Percentiles rank a stretch among this genome's conserved stretches.
Conservation (phyloP, 805 yeast species). For the Candida nanaspora region DNA sequence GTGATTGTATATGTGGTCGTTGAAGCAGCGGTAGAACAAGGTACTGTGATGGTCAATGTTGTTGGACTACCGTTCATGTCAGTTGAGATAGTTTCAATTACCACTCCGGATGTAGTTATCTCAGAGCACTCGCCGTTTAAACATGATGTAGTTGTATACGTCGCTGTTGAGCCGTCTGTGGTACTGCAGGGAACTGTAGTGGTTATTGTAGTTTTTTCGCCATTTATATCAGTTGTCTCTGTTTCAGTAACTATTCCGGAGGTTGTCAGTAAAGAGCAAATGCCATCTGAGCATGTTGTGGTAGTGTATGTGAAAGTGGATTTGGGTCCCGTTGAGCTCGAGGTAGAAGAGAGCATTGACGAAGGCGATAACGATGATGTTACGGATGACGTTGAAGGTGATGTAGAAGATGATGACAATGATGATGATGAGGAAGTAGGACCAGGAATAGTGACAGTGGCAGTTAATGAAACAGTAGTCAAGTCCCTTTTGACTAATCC, state of each 20-base stretch:
- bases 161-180: not conserved
- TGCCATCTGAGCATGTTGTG: too few species aligned
- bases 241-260: too few species aligned
- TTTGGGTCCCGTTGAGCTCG: too few species aligned
- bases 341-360: too few species aligned
- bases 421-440: too few species aligned
- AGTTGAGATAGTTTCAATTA: not conserved
- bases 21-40: not conserved
- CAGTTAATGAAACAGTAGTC: not conserved
- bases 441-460: not conserved
- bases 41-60: not conserved
- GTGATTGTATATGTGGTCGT: not conserved
- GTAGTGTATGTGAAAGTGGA: too few species aligned
- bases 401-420: too few species aligned
- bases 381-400: too few species aligned
- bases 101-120: not conserved
- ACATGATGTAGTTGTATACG: constrained; percentile 17
- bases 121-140: constrained; percentile 30
- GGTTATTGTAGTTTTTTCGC: not conserved
- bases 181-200: not conserved
- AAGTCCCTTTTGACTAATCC: not conserved
- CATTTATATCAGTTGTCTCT: not conserved
- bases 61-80: not conserved
- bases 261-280: too few species aligned
- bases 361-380: too few species aligned